Evolutionary conservation across 495 filamentous ascomycete genomes (phyloP), one percentile per base, ranked within the genome.

Genomic region (Cetradonia linearis): DNA sequence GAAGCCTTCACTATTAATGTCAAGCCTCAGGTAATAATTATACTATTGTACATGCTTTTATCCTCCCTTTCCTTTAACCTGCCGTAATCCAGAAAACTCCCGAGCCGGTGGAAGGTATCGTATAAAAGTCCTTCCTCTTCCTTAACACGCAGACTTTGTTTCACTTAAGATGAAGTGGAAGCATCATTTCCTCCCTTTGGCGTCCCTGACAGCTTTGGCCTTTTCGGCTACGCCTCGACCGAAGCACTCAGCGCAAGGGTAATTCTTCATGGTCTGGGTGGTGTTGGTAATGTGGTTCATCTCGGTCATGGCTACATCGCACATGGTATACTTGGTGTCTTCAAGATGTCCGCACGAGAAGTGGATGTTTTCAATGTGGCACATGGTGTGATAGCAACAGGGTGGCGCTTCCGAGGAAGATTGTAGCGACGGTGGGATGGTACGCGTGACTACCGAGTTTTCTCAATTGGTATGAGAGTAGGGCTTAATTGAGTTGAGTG

Each of bases 151-250:
- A 25, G 8, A 3, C 2, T 10, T 23, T 31, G 13, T 14, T 31
- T 52, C 28, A 14, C 48, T 52, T 52, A 27, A 9, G 30, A 9
- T 14, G 37, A n/a, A 36, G 54, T n/a, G 42, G 25, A 11, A 3
- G 23, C 37, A 46, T 58, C 44, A 30, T 38, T 37, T 42, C 46
- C 59, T 67, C 3, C 65, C 56, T 33, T 67, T 31, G 37, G 59
- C 65, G 31, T 59, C 64, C 33, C 70, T 69, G 36, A 60, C 56
- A 62, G 63, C 66, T 60, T 69, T 70, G 18, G 69, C 68, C 30
- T 71, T 70, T 8, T 55, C 55, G 16, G 60, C 63, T 18, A 62
- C 66, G 28, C 63, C 59, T 34, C 55, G 31, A 2, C 46, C 58
- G 36, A 65, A 65, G 23, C 59, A 62, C 8, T 57, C 33, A 14